Evolutionary conservation across 1,284 basidiomycete genomes (phyloP).

Genomic region (Mycena citricolor): DNA sequence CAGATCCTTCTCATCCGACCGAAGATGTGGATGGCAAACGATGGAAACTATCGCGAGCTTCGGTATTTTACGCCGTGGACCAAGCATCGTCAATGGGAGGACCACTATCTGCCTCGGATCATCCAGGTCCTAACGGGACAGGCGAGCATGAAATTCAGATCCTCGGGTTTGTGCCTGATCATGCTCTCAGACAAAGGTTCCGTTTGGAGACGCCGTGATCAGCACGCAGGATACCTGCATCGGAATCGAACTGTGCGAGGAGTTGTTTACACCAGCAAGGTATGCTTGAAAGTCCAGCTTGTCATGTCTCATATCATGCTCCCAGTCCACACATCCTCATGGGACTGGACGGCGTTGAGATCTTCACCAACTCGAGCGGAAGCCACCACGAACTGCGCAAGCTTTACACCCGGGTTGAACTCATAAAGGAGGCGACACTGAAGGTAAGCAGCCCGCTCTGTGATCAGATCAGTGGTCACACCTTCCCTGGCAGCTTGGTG

Average conservation of each 20-base stretch:
- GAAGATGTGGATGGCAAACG: slow-evolving; percentile 99
- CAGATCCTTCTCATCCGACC: slow-evolving; percentile 93
- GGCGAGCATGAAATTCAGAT: slow-evolving; percentile 40
- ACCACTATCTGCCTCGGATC: slow-evolving; percentile 86
- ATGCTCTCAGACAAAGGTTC: slow-evolving; percentile 68
- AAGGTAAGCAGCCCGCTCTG: slow-evolving; percentile 56
- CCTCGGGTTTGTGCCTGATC: neutral
- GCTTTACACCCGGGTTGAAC: slow-evolving; percentile 85
- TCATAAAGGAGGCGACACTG: slow-evolving; percentile 95
- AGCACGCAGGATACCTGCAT: slow-evolving; percentile 95
- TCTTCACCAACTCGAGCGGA: slow-evolving; percentile 97
- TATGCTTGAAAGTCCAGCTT: slow-evolving; percentile 31
- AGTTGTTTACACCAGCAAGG: slow-evolving; percentile 96
- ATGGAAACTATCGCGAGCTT: slow-evolving; percentile 97
- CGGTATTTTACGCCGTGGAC: slow-evolving; percentile 96
- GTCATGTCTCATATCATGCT: slow-evolving; percentile 1
- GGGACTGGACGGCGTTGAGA: slow-evolving; percentile 97
- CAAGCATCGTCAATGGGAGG: slow-evolving; percentile 85
- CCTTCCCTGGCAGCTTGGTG: slow-evolving; percentile 70
- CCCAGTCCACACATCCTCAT: slow-evolving; percentile 90
- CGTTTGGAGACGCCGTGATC: slow-evolving; percentile 94
- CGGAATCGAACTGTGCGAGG: slow-evolving; percentile 95
- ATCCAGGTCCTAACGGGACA: slow-evolving; percentile 89
- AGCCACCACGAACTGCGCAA: slow-evolving; percentile 98
- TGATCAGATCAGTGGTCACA: slow-evolving; percentile 7